A percentile compares a stretch with the other conserved stretches of the same genome.
Evolutionary conservation across 2,329 filamentous ascomycete genomes (phyloP).

Genomic region (Colletotrichum echinochloae): DNA sequence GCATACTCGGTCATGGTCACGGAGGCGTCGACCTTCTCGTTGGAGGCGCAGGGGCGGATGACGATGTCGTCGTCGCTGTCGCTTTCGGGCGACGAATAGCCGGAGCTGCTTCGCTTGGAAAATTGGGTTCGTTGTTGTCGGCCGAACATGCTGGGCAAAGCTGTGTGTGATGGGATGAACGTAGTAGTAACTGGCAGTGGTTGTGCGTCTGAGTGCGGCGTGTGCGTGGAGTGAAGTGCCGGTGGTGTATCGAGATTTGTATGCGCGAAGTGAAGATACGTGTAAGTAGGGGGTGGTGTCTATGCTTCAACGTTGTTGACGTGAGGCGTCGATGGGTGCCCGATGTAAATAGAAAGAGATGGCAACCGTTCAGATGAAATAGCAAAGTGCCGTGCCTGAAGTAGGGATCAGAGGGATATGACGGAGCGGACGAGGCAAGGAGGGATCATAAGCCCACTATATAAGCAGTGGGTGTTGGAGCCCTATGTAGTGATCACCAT

Average conservation of each 20-base stretch:
- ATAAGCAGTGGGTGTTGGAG: conserved; percentile 33
- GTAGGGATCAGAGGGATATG: conserved; percentile 1
- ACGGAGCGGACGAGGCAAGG: background rate
- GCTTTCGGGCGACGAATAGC: conserved; percentile 37
- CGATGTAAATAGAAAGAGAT: conserved; percentile 2
- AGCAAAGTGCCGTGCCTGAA: conserved; percentile 12
- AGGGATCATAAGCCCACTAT: conserved; percentile 34
- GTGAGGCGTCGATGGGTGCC: conserved; percentile 18
- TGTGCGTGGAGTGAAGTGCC: background rate
- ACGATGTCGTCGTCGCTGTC: conserved; percentile 40
- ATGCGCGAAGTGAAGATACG: background rate
- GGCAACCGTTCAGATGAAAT: conserved; percentile 18
- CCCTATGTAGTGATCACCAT: conserved; percentile 40
- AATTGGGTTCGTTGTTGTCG: conserved; percentile 25
- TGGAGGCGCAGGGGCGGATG: conserved; percentile 33
- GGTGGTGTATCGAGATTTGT: conserved; percentile 9
- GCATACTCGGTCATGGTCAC: conserved; percentile 39
- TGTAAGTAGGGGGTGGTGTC: background rate
- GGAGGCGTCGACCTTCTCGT: conserved; percentile 33
- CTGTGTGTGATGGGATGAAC: conserved; percentile 1
- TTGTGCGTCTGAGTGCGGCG: background rate
- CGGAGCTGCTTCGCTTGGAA: conserved; percentile 33
- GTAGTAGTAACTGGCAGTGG: background rate
- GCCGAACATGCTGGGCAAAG: conserved; percentile 26
- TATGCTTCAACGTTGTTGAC: conserved; percentile 13